These are phyloP conservation scores for Penicillium turbatum DNA, from an alignment of 495 filamentous ascomycete genomes.

Conservation along the genomic window DNA sequence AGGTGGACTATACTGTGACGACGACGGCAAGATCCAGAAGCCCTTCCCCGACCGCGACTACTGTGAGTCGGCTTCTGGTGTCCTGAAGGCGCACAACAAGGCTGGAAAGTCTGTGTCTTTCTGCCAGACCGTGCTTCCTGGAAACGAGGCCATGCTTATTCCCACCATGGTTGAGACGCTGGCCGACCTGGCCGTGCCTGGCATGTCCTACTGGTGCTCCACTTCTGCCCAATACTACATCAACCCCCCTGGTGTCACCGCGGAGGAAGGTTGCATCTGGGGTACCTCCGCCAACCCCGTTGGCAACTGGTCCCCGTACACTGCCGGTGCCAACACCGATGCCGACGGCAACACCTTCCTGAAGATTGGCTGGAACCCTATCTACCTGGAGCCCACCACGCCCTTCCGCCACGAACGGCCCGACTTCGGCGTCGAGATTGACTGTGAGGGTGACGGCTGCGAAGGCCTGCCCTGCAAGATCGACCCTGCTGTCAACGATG, in stretches of 20 bases:
- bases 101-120: slow-evolving; percentile 59
- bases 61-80: slow-evolving; percentile 67
- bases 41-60: slow-evolving; percentile 66
- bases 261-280: slow-evolving; percentile 66
- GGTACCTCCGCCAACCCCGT: slow-evolving; percentile 57
- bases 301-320: slow-evolving; percentile 80
- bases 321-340: slow-evolving; percentile 71
- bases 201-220: slow-evolving; percentile 61
- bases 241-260: slow-evolving; percentile 64
- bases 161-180: slow-evolving; percentile 58
- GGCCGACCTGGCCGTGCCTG: slow-evolving; percentile 65
- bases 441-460: slow-evolving; percentile 62
- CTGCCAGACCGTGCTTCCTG: slow-evolving; percentile 80
- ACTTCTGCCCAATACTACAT: slow-evolving; percentile 82
- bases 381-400: slow-evolving; percentile 57
- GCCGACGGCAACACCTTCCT: slow-evolving; percentile 61
- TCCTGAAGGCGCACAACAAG: slow-evolving; percentile 61
- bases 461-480: slow-evolving; percentile 73
- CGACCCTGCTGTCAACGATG: slow-evolving; percentile 56
- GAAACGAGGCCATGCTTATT: slow-evolving; percentile 87
- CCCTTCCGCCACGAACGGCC: slow-evolving; percentile 56
- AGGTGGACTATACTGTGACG: slow-evolving; percentile 72
- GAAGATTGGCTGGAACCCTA: slow-evolving; percentile 79
- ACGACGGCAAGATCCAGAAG: slow-evolving; percentile 61
- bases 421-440: slow-evolving; percentile 65